Base-by-base conservation (phyloP, 371 early-diverging fungal species). In the Rhizopus sp. region DNA sequence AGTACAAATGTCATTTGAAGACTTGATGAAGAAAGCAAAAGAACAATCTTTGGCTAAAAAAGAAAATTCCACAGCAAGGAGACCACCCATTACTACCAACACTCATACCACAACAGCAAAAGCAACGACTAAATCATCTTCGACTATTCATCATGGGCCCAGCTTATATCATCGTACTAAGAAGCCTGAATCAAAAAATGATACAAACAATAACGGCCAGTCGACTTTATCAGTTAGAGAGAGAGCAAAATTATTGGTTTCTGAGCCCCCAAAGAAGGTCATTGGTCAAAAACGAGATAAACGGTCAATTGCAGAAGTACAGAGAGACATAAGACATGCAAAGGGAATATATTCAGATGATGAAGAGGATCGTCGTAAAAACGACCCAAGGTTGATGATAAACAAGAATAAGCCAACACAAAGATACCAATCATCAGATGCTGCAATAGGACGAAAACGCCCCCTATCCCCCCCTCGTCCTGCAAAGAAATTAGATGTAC, bases 331-430 rank as follows among this genome's bases (percentile, higher is more conserved):
- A 17, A 69, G 77, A n/a, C 72, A 68, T 42, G 33, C 47, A 13
- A 69, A 62, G 40, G 75, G 75, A n/a, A 62, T 65, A 34, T 57
- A 66, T 53, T 72, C 72, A 1, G 75, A 75, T 53, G 72, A 72
- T 15, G 70, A 68, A 40, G 63, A 60, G 31, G 51, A 50, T 9
- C 9, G 35, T 30, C 13, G 23, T 7, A 41, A 13, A 50, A 57
- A 45, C 8, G 57, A 60, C 33, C 55, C 60, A 48, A 31, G 60
- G 5, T 54, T 60, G 39, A 57, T 69, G 54, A 57, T 16, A 13
- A 46, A 53, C 44, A 39, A 37, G 31, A 37, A 57, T 50, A 55
- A 59, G 33, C n/a, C 59, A 57, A 12, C 41, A 55, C 29, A 44
- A 53, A 15, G 59, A 59, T 50, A 48, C 44, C 30, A 55, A 53